These are phyloP conservation scores for Kwoniella europaea DNA, from an alignment of 768 basidiomycete species.

Conservation along the genomic window DNA sequence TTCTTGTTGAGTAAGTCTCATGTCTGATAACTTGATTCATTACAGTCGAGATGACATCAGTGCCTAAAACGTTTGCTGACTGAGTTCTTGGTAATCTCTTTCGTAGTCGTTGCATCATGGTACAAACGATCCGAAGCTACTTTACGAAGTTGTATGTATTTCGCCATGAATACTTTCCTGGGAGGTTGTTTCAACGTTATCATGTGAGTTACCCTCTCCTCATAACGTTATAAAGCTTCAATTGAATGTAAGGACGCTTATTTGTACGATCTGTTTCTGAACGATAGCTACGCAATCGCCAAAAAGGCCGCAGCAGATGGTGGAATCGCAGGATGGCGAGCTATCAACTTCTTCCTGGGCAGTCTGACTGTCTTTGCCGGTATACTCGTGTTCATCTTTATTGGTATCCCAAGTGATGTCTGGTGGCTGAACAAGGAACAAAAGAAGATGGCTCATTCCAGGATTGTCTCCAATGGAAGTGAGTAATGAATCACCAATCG, in stretches of 20 bases:
- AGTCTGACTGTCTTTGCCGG: conserved; percentile 32
- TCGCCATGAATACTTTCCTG: conserved; percentile 28
- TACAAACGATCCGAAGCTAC: conserved; percentile 25
- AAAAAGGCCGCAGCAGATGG: conserved; percentile 16
- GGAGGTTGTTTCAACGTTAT: conserved; percentile 27
- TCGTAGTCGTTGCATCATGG: conserved; percentile 23
- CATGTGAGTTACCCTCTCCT: conserved; percentile 14
- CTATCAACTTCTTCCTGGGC: conserved; percentile 46
- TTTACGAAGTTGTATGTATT: conserved; percentile 24
- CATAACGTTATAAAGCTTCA: neutral
- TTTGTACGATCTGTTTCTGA: neutral
- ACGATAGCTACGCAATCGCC: conserved; percentile 27
- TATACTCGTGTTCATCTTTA: conserved; percentile 36
- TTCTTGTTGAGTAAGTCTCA: conserved; percentile 22
- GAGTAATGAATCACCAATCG: conserved; percentile 14
- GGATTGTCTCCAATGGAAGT: conserved; percentile 29
- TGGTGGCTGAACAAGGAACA: conserved; percentile 40
- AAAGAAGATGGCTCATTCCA: conserved; percentile 38
- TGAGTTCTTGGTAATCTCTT: too few species aligned
- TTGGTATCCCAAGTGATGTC: conserved; percentile 45
- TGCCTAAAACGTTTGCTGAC: too few species aligned
- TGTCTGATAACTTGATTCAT: neutral
- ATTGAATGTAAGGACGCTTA: too few species aligned
- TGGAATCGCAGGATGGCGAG: conserved; percentile 30
- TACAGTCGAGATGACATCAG: too few species aligned